Evolutionary conservation across 495 filamentous ascomycete species (phyloP).

Genomic region (Penicillium ucsense): DNA sequence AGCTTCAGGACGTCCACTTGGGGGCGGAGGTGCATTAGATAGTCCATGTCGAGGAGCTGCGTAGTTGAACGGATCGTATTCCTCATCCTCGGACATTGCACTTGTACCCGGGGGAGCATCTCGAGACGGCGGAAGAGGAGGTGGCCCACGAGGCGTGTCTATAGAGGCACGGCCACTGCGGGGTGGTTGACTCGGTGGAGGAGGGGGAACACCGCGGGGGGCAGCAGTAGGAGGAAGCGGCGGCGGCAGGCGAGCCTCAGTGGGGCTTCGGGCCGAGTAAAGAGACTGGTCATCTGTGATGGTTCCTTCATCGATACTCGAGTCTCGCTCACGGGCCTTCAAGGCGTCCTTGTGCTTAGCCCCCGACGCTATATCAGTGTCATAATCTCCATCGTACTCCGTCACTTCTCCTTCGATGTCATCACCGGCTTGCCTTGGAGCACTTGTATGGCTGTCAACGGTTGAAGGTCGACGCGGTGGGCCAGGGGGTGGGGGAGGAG

Average conservation of each 20-base stretch:
- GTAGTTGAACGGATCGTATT: slow-evolving; percentile 70
- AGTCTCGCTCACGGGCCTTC: slow-evolving; percentile 69
- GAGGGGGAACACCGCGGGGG: slow-evolving; percentile 45
- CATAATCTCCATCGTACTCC: slow-evolving; percentile 97
- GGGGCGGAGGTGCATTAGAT: slow-evolving; percentile 14
- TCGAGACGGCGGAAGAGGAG: slow-evolving; percentile 39
- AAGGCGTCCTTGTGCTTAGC: slow-evolving; percentile 86
- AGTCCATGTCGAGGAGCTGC: slow-evolving; percentile 35
- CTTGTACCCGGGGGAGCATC: slow-evolving; percentile 30
- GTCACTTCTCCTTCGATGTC: slow-evolving; percentile 76
- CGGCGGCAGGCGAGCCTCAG: slow-evolving; percentile 43
- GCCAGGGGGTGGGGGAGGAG: slow-evolving; percentile 69
- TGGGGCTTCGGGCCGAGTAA: slow-evolving; percentile 39
- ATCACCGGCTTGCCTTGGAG: slow-evolving; percentile 37
- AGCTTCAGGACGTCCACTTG: slow-evolving; percentile 16
- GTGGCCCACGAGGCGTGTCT: slow-evolving; percentile 62
- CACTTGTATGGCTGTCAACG: slow-evolving; percentile 38
- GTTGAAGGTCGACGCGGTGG: slow-evolving; percentile 52
- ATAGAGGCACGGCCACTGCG: slow-evolving; percentile 43
- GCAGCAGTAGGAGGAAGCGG: slow-evolving; percentile 45
- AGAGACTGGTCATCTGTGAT: slow-evolving; percentile 43
- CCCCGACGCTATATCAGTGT: slow-evolving; percentile 90
- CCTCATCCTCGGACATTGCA: slow-evolving; percentile 45
- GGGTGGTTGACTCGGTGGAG: slow-evolving; percentile 41
- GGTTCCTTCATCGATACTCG: slow-evolving; percentile 54